Percentiles rank a stretch among this genome's conserved stretches.
These are phyloP conservation scores for Calophaca sinica DNA, from an alignment of 306 rosid genomes.

Conservation along the genomic window DNA sequence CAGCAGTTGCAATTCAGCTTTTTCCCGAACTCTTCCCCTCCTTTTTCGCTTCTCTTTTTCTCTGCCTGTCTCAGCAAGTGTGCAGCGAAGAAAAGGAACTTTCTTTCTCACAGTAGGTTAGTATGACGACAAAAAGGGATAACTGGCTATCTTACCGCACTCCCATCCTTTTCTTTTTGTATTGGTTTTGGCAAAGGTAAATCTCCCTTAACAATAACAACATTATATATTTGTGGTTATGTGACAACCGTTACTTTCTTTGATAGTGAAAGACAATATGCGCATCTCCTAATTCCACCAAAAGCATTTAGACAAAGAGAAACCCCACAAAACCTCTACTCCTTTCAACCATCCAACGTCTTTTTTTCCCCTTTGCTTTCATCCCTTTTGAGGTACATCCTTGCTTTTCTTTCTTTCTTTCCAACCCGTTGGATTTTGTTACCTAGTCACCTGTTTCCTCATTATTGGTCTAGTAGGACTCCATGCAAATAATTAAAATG, in stretches of 20 bases:
- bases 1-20: background rate
- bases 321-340: slow-evolving; percentile 71
- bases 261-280: slow-evolving; percentile 71
- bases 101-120: slow-evolving; percentile 47
- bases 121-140: slow-evolving; percentile 67
- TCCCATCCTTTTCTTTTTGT: slow-evolving; percentile 57
- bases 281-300: slow-evolving; percentile 61
- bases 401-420: slow-evolving; percentile 56
- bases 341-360: slow-evolving; percentile 73
- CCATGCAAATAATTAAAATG: slow-evolving; percentile 25
- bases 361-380: slow-evolving; percentile 69
- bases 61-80: slow-evolving; percentile 28
- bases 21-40: background rate
- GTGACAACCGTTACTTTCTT: slow-evolving; percentile 77
- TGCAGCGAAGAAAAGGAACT: slow-evolving; percentile 50
- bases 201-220: slow-evolving; percentile 27
- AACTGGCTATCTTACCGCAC: slow-evolving; percentile 55
- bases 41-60: slow-evolving; percentile 13
- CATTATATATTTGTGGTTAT: slow-evolving; percentile 56
- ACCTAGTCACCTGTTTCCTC: slow-evolving; percentile 49
- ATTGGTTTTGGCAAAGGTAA: slow-evolving; percentile 64
- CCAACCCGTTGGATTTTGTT: slow-evolving; percentile 45
- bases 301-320: slow-evolving; percentile 79
- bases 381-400: slow-evolving; percentile 76
- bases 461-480: slow-evolving; percentile 28